Evolutionary conservation across 2,329 filamentous ascomycete genomes (phyloP).

Genomic region (Colletotrichum spaethianum): DNA sequence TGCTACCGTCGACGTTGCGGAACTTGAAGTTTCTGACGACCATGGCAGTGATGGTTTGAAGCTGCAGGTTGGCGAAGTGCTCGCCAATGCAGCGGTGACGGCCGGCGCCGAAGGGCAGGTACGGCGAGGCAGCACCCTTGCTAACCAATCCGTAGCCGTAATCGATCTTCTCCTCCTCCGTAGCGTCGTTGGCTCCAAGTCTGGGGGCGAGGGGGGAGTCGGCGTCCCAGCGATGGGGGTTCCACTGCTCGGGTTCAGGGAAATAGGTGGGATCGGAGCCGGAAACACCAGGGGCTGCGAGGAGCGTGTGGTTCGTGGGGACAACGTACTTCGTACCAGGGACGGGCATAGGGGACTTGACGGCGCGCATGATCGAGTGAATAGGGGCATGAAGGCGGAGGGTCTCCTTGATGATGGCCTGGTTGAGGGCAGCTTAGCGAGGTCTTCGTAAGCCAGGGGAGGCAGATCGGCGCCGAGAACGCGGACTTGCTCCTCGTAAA

Average conservation of each 20-base stretch:
- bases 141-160: slow-evolving; percentile 94
- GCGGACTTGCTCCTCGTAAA: slow-evolving; percentile 85
- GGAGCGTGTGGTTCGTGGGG: slow-evolving; percentile 83
- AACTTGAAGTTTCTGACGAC: slow-evolving; percentile 87
- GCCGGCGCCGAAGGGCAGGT: slow-evolving; percentile 94
- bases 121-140: slow-evolving; percentile 91
- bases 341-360: slow-evolving; percentile 88
- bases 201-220: slow-evolving; percentile 69
- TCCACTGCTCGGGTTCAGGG: slow-evolving; percentile 85
- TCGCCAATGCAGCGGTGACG: slow-evolving; percentile 96
- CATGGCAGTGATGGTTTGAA: slow-evolving; percentile 86
- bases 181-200: slow-evolving; percentile 59
- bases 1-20: slow-evolving; percentile 79
- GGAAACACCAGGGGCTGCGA: slow-evolving; percentile 88
- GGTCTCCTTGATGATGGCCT: slow-evolving; percentile 91
- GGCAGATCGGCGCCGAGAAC: slow-evolving; percentile 82
- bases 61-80: slow-evolving; percentile 94
- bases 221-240: slow-evolving; percentile 91
- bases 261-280: slow-evolving; percentile 82
- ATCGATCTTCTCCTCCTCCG: slow-evolving; percentile 83
- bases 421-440: slow-evolving; percentile 86
- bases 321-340: slow-evolving; percentile 87
- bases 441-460: slow-evolving; percentile 81
- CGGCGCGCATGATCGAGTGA: slow-evolving; percentile 93
- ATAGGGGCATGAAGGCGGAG: slow-evolving; percentile 93